phyloP scores from a whole-genome alignment of 345 rosid species.

The Acer saccharum region DNA sequence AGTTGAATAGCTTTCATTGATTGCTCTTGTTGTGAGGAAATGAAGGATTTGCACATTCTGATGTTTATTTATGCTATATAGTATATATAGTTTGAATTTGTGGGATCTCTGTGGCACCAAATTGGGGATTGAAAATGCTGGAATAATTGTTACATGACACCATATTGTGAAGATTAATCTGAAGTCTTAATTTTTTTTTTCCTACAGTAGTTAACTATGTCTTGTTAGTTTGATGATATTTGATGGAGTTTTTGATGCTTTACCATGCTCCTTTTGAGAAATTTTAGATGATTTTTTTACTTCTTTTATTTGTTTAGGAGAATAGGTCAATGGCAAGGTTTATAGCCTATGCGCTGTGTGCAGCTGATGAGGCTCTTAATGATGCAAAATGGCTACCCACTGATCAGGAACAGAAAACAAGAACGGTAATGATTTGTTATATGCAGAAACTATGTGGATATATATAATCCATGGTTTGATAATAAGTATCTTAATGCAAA shows the following conservation, averaged over 20 bases:
- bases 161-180: too few relatives aligned
- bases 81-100: too few relatives aligned
- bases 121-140: too few relatives aligned
- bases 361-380: constrained; percentile 85
- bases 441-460: background rate
- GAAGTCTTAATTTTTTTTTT: too few relatives aligned
- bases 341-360: constrained; percentile 89
- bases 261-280: background rate
- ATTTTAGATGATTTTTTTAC: background rate
- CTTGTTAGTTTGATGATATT: background rate
- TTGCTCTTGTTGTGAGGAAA: background rate
- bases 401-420: constrained; percentile 69
- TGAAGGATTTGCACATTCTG: background rate
- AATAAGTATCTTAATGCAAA: background rate
- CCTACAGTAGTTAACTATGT: too few relatives aligned
- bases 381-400: constrained; percentile 86
- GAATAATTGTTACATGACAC: background rate
- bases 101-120: too few relatives aligned
- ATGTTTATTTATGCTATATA: background rate
- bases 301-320: constrained; percentile 43
- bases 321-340: constrained; percentile 75
- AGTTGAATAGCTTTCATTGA: background rate
- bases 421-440: constrained; percentile 54
- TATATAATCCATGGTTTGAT: background rate
- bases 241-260: background rate